These are phyloP conservation scores for Pythium grandisporangium DNA, from an alignment of 352 stramenopile genomes.

Conservation along the genomic window DNA sequence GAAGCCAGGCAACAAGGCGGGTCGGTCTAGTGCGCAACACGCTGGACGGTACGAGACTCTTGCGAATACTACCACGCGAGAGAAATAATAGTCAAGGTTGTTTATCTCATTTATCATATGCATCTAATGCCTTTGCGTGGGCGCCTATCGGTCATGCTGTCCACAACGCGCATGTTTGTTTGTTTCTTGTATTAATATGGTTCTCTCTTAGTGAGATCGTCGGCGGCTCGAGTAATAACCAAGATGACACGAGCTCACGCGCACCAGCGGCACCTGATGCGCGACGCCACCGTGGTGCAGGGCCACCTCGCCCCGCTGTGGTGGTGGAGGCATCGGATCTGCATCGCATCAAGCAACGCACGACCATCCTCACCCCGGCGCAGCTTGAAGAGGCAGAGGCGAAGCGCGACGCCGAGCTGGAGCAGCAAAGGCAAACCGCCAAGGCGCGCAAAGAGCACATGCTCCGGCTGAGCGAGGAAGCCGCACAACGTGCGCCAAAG, in stretches of 20 bases:
- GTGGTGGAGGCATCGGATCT: constrained; percentile 35
- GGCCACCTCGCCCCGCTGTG: constrained; percentile 4
- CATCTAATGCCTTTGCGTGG: no score
- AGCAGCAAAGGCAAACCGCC: constrained; percentile 41
- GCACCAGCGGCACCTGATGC: not conserved
- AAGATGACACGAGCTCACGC: constrained; percentile 14
- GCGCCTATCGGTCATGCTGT: no score
- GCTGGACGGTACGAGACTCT: constrained; percentile 29
- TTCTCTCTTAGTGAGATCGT: constrained; percentile 42
- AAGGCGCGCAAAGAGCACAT: constrained; percentile 79
- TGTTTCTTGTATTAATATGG: no score
- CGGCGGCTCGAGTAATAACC: constrained; percentile 10
- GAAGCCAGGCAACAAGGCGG: no score
- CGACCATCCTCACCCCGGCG: constrained; percentile 39
- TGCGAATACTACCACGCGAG: not conserved
- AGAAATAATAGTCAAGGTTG: not conserved
- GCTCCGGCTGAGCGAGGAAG: constrained; percentile 58
- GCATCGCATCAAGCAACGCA: constrained; percentile 56
- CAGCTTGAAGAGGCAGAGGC: constrained; percentile 53
- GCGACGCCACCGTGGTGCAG: not conserved
- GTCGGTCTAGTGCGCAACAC: constrained; percentile 47
- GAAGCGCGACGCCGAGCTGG: constrained; percentile 39
- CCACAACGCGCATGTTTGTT: no score
- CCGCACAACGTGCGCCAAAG: constrained; percentile 50
- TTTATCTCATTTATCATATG: no score